These are phyloP conservation scores for Colletotrichum somersetense DNA, from an alignment of 2,329 filamentous ascomycete genomes.

Conservation along the genomic window DNA sequence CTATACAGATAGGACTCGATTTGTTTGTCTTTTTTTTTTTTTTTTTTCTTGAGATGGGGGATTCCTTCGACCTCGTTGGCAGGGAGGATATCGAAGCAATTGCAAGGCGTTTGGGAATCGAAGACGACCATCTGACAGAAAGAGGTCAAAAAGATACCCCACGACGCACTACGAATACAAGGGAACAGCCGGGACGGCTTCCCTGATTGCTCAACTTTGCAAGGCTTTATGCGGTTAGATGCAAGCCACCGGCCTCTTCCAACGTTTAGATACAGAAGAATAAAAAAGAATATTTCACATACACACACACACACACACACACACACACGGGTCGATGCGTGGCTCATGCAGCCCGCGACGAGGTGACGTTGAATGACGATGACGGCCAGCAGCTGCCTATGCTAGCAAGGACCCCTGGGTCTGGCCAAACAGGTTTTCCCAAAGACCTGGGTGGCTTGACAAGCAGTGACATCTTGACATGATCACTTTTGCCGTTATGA, in stretches of 20 bases:
- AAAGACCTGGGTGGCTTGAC: slow-evolving; percentile 13
- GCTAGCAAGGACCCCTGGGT: neutral
- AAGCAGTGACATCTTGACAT: neutral
- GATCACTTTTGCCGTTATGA: neutral
- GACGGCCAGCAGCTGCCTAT: neutral
- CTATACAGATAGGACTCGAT: slow-evolving; percentile 16
- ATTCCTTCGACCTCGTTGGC: slow-evolving; percentile 23
- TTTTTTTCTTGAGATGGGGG: slow-evolving; percentile 17
- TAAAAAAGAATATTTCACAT: slow-evolving; percentile 18
- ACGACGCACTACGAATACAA: slow-evolving; percentile 29
- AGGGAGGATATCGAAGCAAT: slow-evolving; percentile 32
- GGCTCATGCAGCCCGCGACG: neutral
- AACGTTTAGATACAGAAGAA: slow-evolving; percentile 26
- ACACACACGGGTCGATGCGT: neutral
- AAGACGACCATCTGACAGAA: slow-evolving; percentile 31
- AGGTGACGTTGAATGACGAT: slow-evolving; percentile 3
- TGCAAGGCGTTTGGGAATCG: slow-evolving; percentile 42
- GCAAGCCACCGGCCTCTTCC: slow-evolving; percentile 15
- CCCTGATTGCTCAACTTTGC: slow-evolving; percentile 28
- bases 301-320: neutral
- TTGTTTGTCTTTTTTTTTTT: neutral
- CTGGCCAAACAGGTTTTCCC: slow-evolving; percentile 2
- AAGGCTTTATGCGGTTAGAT: slow-evolving; percentile 31
- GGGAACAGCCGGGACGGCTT: slow-evolving; percentile 9
- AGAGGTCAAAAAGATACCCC: slow-evolving; percentile 41